These are phyloP conservation scores for Lindgomyces ingoldianus DNA, from an alignment of 495 filamentous ascomycete species.

Conservation along the genomic window DNA sequence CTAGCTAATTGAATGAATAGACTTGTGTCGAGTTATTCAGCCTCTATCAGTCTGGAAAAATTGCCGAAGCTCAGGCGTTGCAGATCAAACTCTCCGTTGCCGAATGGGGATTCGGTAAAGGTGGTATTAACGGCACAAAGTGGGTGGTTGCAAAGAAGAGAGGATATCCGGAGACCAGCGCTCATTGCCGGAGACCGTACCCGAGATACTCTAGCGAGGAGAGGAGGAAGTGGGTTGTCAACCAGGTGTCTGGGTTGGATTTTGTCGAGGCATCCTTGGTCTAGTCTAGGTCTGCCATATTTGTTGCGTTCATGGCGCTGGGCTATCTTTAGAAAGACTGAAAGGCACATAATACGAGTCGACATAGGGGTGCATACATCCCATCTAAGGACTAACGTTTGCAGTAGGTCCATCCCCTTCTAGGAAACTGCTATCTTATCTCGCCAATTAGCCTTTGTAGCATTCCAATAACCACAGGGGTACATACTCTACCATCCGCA, in stretches of 20 bases:
- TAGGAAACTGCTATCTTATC: too few relatives aligned
- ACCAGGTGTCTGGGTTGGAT: slow-evolving; percentile 32
- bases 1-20: too few relatives aligned
- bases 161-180: slow-evolving; percentile 47
- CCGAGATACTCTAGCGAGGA: slow-evolving; percentile 43
- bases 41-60: slow-evolving; percentile 42
- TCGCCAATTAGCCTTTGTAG: too few relatives aligned
- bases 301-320: slow-evolving; percentile 10
- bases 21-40: slow-evolving; percentile 44
- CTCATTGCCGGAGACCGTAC: slow-evolving; percentile 47
- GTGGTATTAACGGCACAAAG: slow-evolving; percentile 50
- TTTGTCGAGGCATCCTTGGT: slow-evolving; percentile 20
- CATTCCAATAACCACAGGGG: too few relatives aligned
- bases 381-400: too few relatives aligned
- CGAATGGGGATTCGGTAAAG: slow-evolving; percentile 50
- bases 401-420: too few relatives aligned
- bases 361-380: too few relatives aligned
- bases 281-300: background rate
- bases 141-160: slow-evolving; percentile 46
- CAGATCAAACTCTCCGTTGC: slow-evolving; percentile 44
- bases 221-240: slow-evolving; percentile 38
- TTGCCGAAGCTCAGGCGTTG: slow-evolving; percentile 43
- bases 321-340: background rate
- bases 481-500: too few relatives aligned
- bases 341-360: background rate